These are phyloP conservation scores for Aspergillus fumigatus DNA, from an alignment of 2,329 filamentous ascomycete species.

Conservation along the genomic window DNA sequence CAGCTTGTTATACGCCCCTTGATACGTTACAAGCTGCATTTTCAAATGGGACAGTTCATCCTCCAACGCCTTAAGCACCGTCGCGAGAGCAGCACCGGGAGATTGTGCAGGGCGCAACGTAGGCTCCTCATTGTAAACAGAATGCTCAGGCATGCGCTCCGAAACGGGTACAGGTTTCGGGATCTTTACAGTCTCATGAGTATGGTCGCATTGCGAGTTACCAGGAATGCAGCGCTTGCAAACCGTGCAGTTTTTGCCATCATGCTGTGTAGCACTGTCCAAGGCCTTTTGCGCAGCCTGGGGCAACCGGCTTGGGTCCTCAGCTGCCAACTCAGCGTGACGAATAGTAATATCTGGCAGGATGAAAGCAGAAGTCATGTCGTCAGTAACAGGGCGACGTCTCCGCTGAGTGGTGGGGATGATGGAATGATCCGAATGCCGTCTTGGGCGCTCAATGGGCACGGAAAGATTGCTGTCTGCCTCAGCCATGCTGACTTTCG, in stretches of 20 bases:
- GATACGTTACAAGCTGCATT: constrained; percentile 59
- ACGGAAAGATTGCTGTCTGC: constrained; percentile 27
- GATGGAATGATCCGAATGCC: constrained; percentile 44
- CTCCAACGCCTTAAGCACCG: constrained; percentile 76
- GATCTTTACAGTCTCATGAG: constrained; percentile 36
- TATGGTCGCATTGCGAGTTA: constrained; percentile 30
- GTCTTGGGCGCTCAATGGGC: constrained; percentile 28
- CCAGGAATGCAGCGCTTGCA: constrained; percentile 45
- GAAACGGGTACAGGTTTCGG: constrained; percentile 50
- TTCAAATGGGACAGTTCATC: constrained; percentile 77
- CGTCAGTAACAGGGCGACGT: constrained; percentile 45
- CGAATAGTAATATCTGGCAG: constrained; percentile 58
- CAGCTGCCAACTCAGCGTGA: constrained; percentile 24
- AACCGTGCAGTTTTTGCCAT: constrained; percentile 53
- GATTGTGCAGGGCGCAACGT: constrained; percentile 61
- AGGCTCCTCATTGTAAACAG: constrained; percentile 50
- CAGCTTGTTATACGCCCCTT: constrained; percentile 59
- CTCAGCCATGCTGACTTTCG: constrained; percentile 23
- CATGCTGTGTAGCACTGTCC: constrained; percentile 44
- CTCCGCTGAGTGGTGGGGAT: constrained; percentile 48
- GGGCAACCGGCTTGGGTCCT: constrained; percentile 31
- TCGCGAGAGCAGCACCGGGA: constrained; percentile 68
- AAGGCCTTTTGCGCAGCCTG: constrained; percentile 39
- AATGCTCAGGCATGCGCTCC: constrained; percentile 41
- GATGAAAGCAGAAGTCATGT: constrained; percentile 63